phyloP scores from a whole-genome alignment of 192 early-diverging fungal species.

The Jimgerdemannia flammicorona region DNA sequence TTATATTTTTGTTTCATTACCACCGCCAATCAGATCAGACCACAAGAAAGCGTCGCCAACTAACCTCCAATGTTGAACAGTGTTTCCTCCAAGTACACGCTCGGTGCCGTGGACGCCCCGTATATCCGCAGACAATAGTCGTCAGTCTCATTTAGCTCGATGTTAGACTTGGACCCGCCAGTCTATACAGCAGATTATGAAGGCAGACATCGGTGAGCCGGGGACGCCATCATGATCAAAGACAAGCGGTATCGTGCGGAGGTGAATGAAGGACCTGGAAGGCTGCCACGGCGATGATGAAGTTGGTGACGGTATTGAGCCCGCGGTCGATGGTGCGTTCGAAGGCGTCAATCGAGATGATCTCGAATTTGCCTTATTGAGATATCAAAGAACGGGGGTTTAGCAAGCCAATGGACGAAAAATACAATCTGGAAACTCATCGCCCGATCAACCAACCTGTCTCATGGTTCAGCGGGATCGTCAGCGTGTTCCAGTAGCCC shows the following conservation, averaged over 20 bases:
- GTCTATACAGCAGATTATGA: background rate
- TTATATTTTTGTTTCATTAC: too few relatives aligned
- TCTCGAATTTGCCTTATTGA: slow-evolving; percentile 27
- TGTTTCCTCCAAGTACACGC: slow-evolving; percentile 22
- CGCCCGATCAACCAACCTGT: slow-evolving; percentile 10
- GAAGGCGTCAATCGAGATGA: slow-evolving; percentile 28
- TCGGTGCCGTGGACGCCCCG: slow-evolving; percentile 9
- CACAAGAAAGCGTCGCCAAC: background rate
- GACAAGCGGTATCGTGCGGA: background rate
- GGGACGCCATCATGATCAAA: too few relatives aligned
- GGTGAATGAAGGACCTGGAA: slow-evolving; percentile 1
- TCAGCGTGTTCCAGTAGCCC: slow-evolving; percentile 31
- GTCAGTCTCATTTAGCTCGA: slow-evolving; percentile 2
- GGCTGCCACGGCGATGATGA: slow-evolving; percentile 14
- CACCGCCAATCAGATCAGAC: background rate
- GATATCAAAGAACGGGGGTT: background rate
- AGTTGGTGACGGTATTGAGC: background rate
- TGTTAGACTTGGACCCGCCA: slow-evolving; percentile 8
- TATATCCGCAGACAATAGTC: slow-evolving; percentile 26
- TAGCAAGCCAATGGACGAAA: background rate
- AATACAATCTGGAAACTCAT: background rate
- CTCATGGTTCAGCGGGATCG: slow-evolving; percentile 21
- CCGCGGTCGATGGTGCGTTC: slow-evolving; percentile 12
- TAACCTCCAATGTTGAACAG: slow-evolving; percentile 20
- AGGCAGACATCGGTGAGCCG: too few relatives aligned